Evolutionary conservation across 805 yeast genomes (phyloP).

Genomic region (Jamesozyma spencerorum): DNA sequence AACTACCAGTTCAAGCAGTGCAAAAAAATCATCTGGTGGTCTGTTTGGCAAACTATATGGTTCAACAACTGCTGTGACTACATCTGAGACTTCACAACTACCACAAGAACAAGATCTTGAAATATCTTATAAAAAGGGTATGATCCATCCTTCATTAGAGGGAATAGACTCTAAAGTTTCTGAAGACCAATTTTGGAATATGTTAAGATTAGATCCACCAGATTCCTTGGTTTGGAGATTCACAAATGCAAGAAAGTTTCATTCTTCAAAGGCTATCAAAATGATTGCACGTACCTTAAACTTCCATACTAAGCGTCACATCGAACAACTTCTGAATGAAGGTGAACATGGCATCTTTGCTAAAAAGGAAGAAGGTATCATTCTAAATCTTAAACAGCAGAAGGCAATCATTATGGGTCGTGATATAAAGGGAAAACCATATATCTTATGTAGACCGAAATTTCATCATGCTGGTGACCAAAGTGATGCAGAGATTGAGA

Average conservation of each 20-base stretch:
- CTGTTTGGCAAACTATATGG: constrained; percentile 6
- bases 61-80: constrained; percentile 7
- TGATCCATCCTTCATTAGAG: constrained; percentile 41
- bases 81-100: not conserved
- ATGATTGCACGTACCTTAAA: constrained; percentile 67
- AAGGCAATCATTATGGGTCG: constrained; percentile 69
- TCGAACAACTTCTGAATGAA: constrained; percentile 51
- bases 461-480: constrained; percentile 64
- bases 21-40: constrained; percentile 4
- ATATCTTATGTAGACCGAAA: constrained; percentile 72
- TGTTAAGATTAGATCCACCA: constrained; percentile 67
- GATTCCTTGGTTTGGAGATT: constrained; percentile 73
- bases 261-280: constrained; percentile 51
- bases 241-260: constrained; percentile 81
- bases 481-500: constrained; percentile 60
- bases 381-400: constrained; percentile 40
- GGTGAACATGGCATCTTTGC: constrained; percentile 63
- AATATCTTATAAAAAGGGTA: constrained; percentile 26
- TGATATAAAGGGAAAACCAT: constrained; percentile 67
- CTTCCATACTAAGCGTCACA: constrained; percentile 65
- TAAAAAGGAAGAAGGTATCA: constrained; percentile 35
- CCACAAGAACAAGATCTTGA: constrained; percentile 10
- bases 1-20: constrained; percentile 7
- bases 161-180: constrained; percentile 44
- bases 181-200: constrained; percentile 45